A percentile compares a stretch with the other conserved stretches of the same genome.
Evolutionary conservation across 208 protist species (phyloP).

Genomic region (Trypanosoma avium): DNA sequence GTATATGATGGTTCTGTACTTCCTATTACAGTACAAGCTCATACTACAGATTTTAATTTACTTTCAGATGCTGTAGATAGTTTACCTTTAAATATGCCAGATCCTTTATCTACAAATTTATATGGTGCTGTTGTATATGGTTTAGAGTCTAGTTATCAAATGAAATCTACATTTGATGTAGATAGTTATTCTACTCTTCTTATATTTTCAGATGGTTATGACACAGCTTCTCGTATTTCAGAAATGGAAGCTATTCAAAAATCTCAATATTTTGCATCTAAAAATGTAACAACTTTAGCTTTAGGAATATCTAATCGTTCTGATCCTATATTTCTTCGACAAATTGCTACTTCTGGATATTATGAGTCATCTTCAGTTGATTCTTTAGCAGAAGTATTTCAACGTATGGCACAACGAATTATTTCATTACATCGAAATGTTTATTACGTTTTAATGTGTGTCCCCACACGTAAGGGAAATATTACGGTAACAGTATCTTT

Average conservation of each 20-base stretch:
- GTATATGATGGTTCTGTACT: background rate
- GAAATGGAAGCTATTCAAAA: conserved; percentile 5
- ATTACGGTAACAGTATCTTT: conserved; percentile 8
- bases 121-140: conserved; percentile 15
- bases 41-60: conserved; percentile 7
- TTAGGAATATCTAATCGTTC: background rate
- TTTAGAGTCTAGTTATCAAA: conserved; percentile 7
- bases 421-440: conserved; percentile 8
- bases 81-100: conserved; percentile 1
- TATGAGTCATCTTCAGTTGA: background rate
- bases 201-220: conserved; percentile 9
- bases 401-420: conserved; percentile 8
- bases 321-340: background rate
- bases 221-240: conserved; percentile 8
- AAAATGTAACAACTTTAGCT: conserved; percentile 14
- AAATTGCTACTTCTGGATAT: conserved; percentile 8
- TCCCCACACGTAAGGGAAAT: conserved; percentile 12
- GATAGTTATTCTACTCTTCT: conserved; percentile 7
- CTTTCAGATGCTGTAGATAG: background rate
- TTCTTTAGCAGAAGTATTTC: background rate
- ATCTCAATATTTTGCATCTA: conserved; percentile 4
- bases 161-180: background rate
- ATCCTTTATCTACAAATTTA: conserved; percentile 14
- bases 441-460: conserved; percentile 14
- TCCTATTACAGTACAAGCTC: conserved; percentile 16